A percentile compares a stretch with the other conserved stretches of the same genome.
Conservation (phyloP, 73 alveolate genomes). For the Paramecium primaurelia region DNA sequence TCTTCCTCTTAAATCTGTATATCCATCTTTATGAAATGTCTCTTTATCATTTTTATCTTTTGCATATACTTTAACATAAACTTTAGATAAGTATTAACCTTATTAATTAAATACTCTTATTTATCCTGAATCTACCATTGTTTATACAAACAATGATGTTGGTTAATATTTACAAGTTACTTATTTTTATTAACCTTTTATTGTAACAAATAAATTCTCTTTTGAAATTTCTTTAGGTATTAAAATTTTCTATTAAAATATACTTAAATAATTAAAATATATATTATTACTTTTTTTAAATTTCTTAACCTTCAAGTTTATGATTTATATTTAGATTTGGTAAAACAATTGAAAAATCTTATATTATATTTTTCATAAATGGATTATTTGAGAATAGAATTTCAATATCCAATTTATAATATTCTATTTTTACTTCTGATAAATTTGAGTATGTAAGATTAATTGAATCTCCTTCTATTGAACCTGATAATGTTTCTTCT, state of each 20-base stretch:
- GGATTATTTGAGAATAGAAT: conserved; percentile 89
- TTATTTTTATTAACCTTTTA: conserved; percentile 61
- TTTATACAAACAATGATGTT: conserved; percentile 65
- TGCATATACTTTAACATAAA: conserved; percentile 84
- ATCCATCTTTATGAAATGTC: conserved; percentile 92
- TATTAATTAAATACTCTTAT: conserved; percentile 74
- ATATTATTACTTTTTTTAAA: neutral
- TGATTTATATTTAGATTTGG: conserved; percentile 67
- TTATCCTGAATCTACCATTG: conserved; percentile 81
- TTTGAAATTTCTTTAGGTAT: conserved; percentile 76
- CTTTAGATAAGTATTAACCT: conserved; percentile 78
- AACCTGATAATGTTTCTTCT: conserved; percentile 68
- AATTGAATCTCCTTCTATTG: conserved; percentile 65
- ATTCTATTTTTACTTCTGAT: conserved; percentile 64
- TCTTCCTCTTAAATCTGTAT: conserved; percentile 94
- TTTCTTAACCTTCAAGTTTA: conserved; percentile 38
- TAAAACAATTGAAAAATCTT: conserved; percentile 78
- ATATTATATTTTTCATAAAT: conserved; percentile 72
- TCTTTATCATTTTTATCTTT: conserved; percentile 62
- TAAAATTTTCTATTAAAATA: neutral
- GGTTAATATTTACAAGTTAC: conserved; percentile 79
- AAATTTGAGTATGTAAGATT: conserved; percentile 69
- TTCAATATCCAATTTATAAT: conserved; percentile 84
- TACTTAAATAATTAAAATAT: neutral
- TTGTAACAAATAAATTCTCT: conserved; percentile 79